phyloP scores from a whole-genome alignment of 139 green algal species.

The Closterium sp. region DNA sequence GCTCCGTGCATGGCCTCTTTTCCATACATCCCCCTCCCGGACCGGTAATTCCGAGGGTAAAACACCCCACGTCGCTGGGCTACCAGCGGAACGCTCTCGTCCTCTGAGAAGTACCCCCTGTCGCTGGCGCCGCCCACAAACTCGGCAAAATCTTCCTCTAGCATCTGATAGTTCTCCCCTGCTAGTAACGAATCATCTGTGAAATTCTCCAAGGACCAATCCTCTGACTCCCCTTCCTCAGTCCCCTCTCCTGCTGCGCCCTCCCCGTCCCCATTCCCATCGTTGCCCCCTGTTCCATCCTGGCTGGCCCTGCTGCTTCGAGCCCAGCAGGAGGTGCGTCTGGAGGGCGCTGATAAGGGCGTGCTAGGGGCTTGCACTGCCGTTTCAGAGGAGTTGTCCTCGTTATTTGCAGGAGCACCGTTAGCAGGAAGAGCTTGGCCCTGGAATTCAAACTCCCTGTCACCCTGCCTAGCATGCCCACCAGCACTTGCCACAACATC shows the following conservation, averaged over 20 bases:
- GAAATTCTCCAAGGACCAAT: not conserved
- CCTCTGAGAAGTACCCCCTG: slow-evolving; percentile 2
- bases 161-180: not conserved
- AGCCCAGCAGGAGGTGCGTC: not conserved
- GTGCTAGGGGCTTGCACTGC: slow-evolving; percentile 2
- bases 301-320: not conserved
- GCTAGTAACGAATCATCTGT: not conserved
- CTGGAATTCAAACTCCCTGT: not conserved
- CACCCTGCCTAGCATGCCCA: not conserved
- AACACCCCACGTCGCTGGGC: not conserved
- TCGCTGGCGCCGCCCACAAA: not conserved
- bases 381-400: not conserved
- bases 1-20: not conserved
- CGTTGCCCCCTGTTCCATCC: not conserved
- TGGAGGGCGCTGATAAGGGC: not conserved
- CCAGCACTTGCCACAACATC: not conserved
- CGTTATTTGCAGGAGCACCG: not conserved
- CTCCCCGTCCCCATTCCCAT: not conserved
- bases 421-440: not conserved
- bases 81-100: not conserved
- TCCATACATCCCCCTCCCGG: not conserved
- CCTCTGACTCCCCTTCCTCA: not conserved
- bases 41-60: not conserved
- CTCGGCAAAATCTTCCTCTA: not conserved
- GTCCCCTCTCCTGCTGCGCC: not conserved